A percentile compares a stretch with the other conserved stretches of the same genome.
Evolutionary conservation across 2,329 filamentous ascomycete species (phyloP).

Genomic region (Trichoderma brevicompactum): DNA sequence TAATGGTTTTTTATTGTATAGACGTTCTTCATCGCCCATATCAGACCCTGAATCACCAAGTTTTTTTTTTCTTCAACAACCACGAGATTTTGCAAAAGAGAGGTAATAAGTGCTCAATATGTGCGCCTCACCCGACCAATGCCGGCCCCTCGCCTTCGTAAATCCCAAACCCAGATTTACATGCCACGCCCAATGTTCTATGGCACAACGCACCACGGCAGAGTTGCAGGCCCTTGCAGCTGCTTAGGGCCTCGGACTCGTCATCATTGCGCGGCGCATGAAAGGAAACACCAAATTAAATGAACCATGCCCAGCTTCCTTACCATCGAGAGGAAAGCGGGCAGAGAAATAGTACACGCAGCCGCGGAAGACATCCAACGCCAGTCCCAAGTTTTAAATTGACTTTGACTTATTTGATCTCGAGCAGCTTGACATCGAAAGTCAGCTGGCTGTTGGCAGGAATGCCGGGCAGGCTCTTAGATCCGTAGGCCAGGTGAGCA

Average conservation of each 20-base stretch:
- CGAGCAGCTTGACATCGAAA: constrained; percentile 88
- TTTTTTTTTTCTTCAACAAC: constrained; percentile 3
- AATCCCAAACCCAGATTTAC: constrained; percentile 1
- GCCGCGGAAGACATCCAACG: constrained; percentile 28
- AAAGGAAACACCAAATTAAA: constrained; percentile 30
- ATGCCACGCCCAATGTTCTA: constrained; percentile 4
- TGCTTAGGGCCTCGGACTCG: constrained; percentile 54
- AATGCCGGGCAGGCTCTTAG: constrained; percentile 79
- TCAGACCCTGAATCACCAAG: constrained; percentile 13
- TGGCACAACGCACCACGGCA: background rate
- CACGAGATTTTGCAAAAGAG: constrained; percentile 21
- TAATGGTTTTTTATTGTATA: constrained; percentile 27
- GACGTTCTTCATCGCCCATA: constrained; percentile 28
- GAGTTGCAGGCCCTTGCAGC: constrained; percentile 38
- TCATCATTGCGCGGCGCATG: constrained; percentile 44
- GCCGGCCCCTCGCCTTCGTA: constrained; percentile 50
- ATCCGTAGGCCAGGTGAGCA: constrained; percentile 85
- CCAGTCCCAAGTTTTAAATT: constrained; percentile 15
- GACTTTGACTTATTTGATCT: constrained; percentile 69
- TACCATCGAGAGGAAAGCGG: background rate
- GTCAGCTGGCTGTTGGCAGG: constrained; percentile 87
- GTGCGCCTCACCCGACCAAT: constrained; percentile 56
- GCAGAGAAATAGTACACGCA: constrained; percentile 28
- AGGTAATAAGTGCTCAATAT: constrained; percentile 43
- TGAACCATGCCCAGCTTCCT: constrained; percentile 28